Evolutionary conservation across 768 basidiomycete species (phyloP), one percentile per base, ranked within the genome.

Genomic region (Multifurca ochricompacta): DNA sequence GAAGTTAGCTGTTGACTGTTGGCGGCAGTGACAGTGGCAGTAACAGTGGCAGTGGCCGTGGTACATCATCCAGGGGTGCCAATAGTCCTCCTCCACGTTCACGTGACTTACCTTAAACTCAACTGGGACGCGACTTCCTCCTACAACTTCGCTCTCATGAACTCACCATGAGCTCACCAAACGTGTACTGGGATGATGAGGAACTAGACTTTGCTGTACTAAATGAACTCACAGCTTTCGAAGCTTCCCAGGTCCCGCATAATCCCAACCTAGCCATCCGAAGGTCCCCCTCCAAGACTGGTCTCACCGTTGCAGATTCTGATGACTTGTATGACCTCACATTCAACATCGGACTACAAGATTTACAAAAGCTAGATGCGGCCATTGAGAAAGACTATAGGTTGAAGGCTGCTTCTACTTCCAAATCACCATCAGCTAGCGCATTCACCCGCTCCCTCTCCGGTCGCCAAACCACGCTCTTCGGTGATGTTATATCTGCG

Each of bases 141-240:
- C 28, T 11, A 32, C 41, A 8, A 8, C 35, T 19, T 44, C 30
- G 8, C 23, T 27, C 59, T 62, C 57, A 87, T 90, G 86, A 85
- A 81, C 72, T 87, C 85, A 32, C 56, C 57, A 87, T 90, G 86
- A 85, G 81, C 72, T 87, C 85, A 32, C 56, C 56, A 21, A 87
- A 87, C 70, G 82, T 76, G 37, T 87, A 82, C 64, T 90, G 85
- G 65, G 78, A 79, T 58, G 81, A 81, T 57, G 58, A 61, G 6
- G 83, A 84, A 4, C 61, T 68, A 28, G 76, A 88, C 67, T 76
- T 77, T 40, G 77, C 75, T 32, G 75, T 78, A 3, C 63, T 88
- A 6, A 68, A 75, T 34, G 75, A 85, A 63, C 73, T 91, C 21
- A 83, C 87, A 63, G 75, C 79, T 18, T 82, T 91, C 41, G 87